phyloP scores from a whole-genome alignment of 768 basidiomycete genomes.

The Collybia sordida region DNA sequence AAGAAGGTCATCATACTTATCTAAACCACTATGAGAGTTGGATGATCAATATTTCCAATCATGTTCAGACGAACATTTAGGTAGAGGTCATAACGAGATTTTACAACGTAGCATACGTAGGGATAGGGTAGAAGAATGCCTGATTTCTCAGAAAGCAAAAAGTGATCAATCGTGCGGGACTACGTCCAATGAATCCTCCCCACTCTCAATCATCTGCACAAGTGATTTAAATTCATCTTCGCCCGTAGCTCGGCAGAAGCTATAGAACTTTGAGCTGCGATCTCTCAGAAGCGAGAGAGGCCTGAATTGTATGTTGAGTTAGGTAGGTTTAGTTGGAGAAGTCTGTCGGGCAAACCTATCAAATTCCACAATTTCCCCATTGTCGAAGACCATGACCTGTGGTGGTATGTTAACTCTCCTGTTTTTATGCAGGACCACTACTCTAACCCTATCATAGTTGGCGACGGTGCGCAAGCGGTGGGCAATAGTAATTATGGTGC shows the following conservation, averaged over 20 bases:
- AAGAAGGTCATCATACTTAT: too few species aligned
- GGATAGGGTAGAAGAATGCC: too few species aligned
- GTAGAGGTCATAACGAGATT: too few species aligned
- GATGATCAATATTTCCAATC: too few species aligned
- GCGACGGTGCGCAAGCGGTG: conserved; percentile 79
- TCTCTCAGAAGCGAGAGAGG: conserved; percentile 59
- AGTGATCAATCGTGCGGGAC: too few species aligned
- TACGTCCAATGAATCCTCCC: too few species aligned
- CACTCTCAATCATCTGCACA: conserved; percentile 61
- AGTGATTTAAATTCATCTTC: conserved; percentile 67
- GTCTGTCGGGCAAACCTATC: conserved; percentile 40
- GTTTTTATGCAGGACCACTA: too few species aligned
- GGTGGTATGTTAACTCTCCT: background rate
- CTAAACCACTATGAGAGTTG: too few species aligned
- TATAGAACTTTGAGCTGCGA: conserved; percentile 59
- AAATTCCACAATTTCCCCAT: conserved; percentile 78
- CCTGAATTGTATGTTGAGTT: conserved; percentile 20
- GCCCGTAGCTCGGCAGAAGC: conserved; percentile 73
- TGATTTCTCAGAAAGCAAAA: too few species aligned
- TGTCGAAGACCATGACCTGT: conserved; percentile 75
- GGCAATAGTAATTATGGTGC: conserved; percentile 82
- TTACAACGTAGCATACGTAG: too few species aligned
- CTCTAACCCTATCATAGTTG: conserved; percentile 74
- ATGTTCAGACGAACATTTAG: too few species aligned
- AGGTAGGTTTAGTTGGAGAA: too few species aligned